Conservation (phyloP, 176 grass and related monocot genomes). For the Eleusine indica region DNA sequence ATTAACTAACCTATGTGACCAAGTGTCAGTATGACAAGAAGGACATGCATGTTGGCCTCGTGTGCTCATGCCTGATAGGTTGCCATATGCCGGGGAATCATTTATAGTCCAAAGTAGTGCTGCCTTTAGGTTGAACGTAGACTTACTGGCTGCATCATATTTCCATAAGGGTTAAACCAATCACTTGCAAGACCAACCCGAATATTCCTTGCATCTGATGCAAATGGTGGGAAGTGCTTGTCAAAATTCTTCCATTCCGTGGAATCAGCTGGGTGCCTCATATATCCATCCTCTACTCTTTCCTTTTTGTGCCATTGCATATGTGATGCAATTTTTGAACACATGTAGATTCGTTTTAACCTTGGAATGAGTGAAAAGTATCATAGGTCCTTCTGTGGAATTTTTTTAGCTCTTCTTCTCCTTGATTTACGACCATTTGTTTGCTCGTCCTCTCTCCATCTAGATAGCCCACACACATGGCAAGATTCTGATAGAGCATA, state of each 20-base stretch:
- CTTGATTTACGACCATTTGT: no score
- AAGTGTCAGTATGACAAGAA: conserved; percentile 5
- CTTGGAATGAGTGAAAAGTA: no score
- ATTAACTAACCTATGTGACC: background rate
- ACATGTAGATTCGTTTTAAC: no score
- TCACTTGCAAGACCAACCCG: background rate
- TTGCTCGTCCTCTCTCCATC: no score
- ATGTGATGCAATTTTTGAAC: no score
- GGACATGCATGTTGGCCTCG: background rate
- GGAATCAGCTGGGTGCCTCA: no score
- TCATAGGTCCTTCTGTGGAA: no score
- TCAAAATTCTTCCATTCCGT: background rate
- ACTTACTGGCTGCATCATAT: background rate
- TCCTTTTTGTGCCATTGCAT: no score
- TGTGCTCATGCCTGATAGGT: background rate
- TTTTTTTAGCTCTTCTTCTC: no score
- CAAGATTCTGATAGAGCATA: no score
- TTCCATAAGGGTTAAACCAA: background rate
- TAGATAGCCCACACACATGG: no score
- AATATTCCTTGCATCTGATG: background rate
- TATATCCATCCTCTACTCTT: no score
- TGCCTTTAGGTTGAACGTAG: background rate
- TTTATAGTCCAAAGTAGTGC: conserved; percentile 12
- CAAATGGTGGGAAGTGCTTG: background rate
- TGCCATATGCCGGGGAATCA: background rate